Evolutionary conservation across 208 protist species (phyloP), one percentile per base, ranked within the genome.

Genomic region (Leishmania major): DNA sequence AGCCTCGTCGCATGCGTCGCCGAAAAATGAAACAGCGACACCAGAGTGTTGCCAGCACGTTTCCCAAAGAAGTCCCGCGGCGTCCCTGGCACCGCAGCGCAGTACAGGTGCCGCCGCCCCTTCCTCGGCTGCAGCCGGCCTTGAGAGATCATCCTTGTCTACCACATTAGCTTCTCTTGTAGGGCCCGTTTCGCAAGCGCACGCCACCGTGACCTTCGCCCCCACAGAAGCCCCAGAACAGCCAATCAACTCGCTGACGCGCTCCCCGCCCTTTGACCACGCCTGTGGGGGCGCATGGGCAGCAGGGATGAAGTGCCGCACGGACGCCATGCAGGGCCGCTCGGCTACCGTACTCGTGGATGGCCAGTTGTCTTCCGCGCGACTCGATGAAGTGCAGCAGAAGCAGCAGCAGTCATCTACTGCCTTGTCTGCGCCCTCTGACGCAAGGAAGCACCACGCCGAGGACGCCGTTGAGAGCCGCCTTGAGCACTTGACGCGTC

Each of bases 401-500:
- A 15, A 78, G 31, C 45, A 47, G n/a, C 51, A 59, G 55, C 25
- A 45, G 75, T 43, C 55, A 11, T 59, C 51, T 25, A 25, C 43
- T 22, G 75, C 17, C 6, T 10, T 77, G 35, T 60, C 31, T 45
- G 75, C 71, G 10, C 22, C 60, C 25, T 57, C 73, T 0, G 69
- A 75, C 2, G 25, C 55, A 57, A 76, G 81, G 69, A 79, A 71
- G 69, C 55, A 51, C 31, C 11, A 3, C 53, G 43, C 79, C 5
- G 76, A 85, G 55, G 81, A 77, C 19, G 28, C 35, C 31, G 0
- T 78, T 31, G 77, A 37, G 11, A 57, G 69, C 8, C 81, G 59
- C 2, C 8, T 81, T 13, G 59, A 76, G n/a, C 19, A 77, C 19
- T 60, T 81, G 8, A n/a, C 71, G n/a, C 76, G 62, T 28, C 81